Percentiles rank a stretch among this genome's conserved stretches.
Evolutionary conservation across 371 early-diverging fungal species (phyloP).

Genomic region (Mortierella sp.): DNA sequence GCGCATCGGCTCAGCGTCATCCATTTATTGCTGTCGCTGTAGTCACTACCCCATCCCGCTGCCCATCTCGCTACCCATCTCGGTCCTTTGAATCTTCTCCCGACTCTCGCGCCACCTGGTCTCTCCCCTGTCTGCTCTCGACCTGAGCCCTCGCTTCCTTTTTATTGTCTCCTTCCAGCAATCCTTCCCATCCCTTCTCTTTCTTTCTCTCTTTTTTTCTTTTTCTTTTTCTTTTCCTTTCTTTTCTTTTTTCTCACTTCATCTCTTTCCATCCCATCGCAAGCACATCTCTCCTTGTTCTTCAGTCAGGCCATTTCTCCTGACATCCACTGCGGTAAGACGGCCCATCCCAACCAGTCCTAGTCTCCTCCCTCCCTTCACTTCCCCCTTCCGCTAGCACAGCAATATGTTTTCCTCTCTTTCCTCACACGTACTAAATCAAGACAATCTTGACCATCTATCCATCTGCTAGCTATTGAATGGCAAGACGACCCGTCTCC

Average conservation of each 20-base stretch:
- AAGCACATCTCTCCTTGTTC: neutral
- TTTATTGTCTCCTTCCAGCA: neutral
- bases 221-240: neutral
- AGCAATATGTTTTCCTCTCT: neutral
- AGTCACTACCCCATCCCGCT: no score
- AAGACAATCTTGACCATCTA: no score
- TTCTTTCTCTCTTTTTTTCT: neutral
- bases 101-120: no score
- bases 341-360: neutral
- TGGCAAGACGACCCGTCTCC: conserved; percentile 51
- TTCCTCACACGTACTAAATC: no score
- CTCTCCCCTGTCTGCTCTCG: no score
- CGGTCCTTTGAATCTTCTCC: no score
- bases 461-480: conserved; percentile 20
- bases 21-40: no score
- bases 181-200: conserved; percentile 3
- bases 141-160: no score
- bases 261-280: neutral
- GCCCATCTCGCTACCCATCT: no score
- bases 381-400: neutral
- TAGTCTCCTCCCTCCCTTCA: neutral
- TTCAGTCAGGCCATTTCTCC: no score
- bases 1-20: no score
- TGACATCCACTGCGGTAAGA: neutral
- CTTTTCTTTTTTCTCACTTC: neutral